Base-by-base conservation (phyloP, 2,329 filamentous ascomycete species). In the Ophiostoma australiae region DNA sequence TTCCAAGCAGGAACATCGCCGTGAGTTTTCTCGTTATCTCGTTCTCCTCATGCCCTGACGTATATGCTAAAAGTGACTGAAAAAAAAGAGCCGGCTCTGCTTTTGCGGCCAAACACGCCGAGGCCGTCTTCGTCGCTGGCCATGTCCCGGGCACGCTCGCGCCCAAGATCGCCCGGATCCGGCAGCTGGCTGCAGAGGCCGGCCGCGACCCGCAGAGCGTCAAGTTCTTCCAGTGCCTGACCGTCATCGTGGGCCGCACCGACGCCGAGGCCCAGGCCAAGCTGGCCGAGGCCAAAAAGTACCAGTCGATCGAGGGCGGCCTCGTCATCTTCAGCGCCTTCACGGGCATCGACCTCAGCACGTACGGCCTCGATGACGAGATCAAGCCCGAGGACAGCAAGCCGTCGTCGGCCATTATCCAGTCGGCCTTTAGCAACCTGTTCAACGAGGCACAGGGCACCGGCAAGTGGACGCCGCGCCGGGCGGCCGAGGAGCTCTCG, bases 261-360 rank as follows among this genome's bases (percentile, higher is more conserved):
- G 70, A 68, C 35, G 75, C 72, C 31, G 72, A 75, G 70, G 76
- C 76, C 4, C 71, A 73, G 55, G 74, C 65, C 39, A 76, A 76
- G 55, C 73, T 74, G 48, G 72, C 74, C 31, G 70, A 68, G 52
- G 70, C 70, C 11, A 67, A 68, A 17, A 41, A 69, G 44, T 72
- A 72, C 17, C 70, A 68, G 44, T 66, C 71, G 44, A 65, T 68
- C 41, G 71, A 74, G 4, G 76, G 74, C 37, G 75, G 74, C 0
- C 73, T 76, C 2, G 75, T 73, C n/a, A 75, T 74, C 70, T 75
- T 77, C 66, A 71, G 69, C 20, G 76, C 74, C 48, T 75, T 73
- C 39, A 74, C 76, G 5, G 75, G 75, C 67, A 75, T 76, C 55
- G 76, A 77, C 72, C 69, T 77, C 27, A 70, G 70, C 66, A 52